These are phyloP conservation scores for Penicillium macrosclerotiorum DNA, from an alignment of 495 filamentous ascomycete genomes.

Conservation along the genomic window DNA sequence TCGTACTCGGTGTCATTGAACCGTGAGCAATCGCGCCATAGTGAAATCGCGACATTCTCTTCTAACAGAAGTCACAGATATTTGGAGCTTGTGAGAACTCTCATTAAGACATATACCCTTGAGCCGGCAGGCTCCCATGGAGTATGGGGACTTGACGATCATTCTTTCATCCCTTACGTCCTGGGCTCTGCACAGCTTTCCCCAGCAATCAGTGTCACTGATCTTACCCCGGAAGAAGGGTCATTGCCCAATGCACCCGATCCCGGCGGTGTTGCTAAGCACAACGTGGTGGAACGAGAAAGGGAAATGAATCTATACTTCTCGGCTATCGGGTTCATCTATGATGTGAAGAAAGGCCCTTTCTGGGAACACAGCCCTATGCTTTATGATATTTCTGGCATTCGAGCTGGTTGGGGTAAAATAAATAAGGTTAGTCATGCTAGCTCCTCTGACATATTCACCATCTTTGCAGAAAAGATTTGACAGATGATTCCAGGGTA, in stretches of 20 bases:
- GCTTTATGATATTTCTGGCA: conserved; percentile 89
- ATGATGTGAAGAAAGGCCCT: conserved; percentile 94
- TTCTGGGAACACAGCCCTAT: conserved; percentile 99
- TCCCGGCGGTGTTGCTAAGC: conserved; percentile 65
- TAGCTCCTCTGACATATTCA: not conserved
- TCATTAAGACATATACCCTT: conserved; percentile 90
- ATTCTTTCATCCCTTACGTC: conserved; percentile 95
- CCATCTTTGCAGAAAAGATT: not conserved
- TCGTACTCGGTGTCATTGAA: conserved; percentile 79
- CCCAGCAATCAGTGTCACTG: conserved; percentile 63
- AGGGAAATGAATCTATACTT: conserved; percentile 86
- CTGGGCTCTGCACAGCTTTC: conserved; percentile 87
- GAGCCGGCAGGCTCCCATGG: conserved; percentile 95
- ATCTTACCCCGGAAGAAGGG: conserved; percentile 70
- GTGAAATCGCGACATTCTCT: too few species aligned
- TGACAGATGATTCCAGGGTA: conserved; percentile 45
- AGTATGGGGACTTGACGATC: conserved; percentile 97
- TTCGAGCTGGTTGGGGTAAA: conserved; percentile 91
- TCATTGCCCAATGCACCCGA: conserved; percentile 69
- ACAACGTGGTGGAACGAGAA: conserved; percentile 62
- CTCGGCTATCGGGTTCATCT: conserved; percentile 96
- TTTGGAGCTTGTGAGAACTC: conserved; percentile 70
- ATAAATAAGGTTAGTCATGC: conserved; percentile 76
- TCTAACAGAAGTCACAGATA: conserved; percentile 55
- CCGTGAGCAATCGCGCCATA: too few species aligned